Conservation (phyloP, 1,139 yeast genomes). For the Yamadazyma friedrichii region DNA sequence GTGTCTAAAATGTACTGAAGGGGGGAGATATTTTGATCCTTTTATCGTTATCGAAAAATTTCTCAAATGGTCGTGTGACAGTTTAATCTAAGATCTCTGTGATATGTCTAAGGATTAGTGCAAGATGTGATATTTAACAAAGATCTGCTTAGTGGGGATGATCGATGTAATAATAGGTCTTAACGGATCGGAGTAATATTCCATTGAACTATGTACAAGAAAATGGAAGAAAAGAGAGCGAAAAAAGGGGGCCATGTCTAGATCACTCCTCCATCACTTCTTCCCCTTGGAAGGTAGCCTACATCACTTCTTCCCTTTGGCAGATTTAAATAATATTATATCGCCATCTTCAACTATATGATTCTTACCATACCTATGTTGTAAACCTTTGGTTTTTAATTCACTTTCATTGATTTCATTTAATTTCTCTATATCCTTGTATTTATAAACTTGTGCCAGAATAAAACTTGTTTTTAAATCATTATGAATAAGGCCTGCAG, state of each 20-base stretch:
- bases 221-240: no score
- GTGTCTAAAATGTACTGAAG: no score
- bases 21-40: neutral
- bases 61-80: slow-evolving; percentile 5
- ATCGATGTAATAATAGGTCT: no score
- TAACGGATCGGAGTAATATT: no score
- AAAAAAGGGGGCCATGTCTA: no score
- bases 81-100: neutral
- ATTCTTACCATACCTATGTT: slow-evolving; percentile 65
- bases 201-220: no score
- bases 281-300: no score
- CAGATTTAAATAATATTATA: slow-evolving; percentile 60
- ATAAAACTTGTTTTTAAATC: slow-evolving; percentile 84
- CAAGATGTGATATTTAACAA: neutral
- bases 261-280: no score
- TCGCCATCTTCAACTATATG: slow-evolving; percentile 80
- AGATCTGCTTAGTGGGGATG: neutral
- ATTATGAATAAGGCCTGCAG: slow-evolving; percentile 92
- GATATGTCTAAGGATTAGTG: no score
- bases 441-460: slow-evolving; percentile 84
- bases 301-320: slow-evolving; percentile 27
- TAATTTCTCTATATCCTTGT: slow-evolving; percentile 53
- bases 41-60: slow-evolving; percentile 4
- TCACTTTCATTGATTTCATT: slow-evolving; percentile 41
- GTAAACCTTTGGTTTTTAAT: slow-evolving; percentile 49